Evolutionary conservation across 305 asterid species (phyloP), one percentile per base, ranked within the genome.

Genomic region (Caryopteris hybrid): DNA sequence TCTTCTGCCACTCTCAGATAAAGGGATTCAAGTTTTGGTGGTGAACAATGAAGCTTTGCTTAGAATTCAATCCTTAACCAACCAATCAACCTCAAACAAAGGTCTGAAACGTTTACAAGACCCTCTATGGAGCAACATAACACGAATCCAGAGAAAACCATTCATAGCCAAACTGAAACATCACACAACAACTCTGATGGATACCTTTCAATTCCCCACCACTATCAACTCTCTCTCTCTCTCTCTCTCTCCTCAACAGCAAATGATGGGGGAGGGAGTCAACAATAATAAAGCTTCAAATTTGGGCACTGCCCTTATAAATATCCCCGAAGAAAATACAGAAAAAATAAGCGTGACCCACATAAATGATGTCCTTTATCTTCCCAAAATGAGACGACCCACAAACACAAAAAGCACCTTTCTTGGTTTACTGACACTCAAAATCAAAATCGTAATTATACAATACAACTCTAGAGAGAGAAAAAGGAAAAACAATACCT

Each of bases 1-100:
- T n/a, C n/a, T n/a, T n/a, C n/a, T n/a, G n/a, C n/a, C n/a, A n/a
- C n/a, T n/a, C n/a, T n/a, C n/a, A n/a, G n/a, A n/a, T n/a, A n/a
- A n/a, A n/a, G n/a, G n/a, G n/a, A n/a, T n/a, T n/a, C n/a, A n/a
- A n/a, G n/a, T n/a, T 48, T 42, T 61, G 62, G 50, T 21, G 75
- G 56, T 72, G 51, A 71, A 47, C 63, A 25, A 64, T 54, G 80
- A 61, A 66, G 11, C 84, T 74, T 90, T 71, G 79, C 90, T 84
- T 87, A 73, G 76, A 86, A 81, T 70, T 70, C 84, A 87, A 81
- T 79, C 85, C 61, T 62, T 73, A 63, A 78, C 88, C 79, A 80
- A 79, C 76, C 79, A 64, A 70, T 58, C 67, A 55, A 38, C 41
- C 23, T 58, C 67, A 55, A 38, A 41, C 23, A 70, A 61, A 65